Conservation (phyloP, 108 stramenopile genomes). For the Nitzschia sp. region DNA sequence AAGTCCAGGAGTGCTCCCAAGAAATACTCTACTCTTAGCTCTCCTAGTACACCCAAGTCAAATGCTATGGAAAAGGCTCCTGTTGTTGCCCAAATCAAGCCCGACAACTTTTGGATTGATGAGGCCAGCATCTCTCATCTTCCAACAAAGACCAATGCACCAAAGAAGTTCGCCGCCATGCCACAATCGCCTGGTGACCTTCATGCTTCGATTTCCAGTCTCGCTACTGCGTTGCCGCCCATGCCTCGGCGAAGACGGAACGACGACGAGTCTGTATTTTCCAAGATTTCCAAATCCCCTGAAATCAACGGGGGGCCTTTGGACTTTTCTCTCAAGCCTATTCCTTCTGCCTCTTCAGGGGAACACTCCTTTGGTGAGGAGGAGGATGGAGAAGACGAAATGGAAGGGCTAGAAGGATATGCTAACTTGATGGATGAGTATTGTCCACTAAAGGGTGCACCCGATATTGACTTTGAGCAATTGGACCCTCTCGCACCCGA, state of each 20-base stretch:
- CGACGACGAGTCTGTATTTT: conserved; percentile 8
- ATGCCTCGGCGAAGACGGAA: conserved; percentile 2
- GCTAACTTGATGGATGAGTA: not conserved
- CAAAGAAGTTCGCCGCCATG: conserved; percentile 14
- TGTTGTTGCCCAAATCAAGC: no score
- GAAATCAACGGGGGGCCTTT: no score
- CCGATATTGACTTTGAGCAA: not conserved
- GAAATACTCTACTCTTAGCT: no score
- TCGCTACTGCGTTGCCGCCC: conserved; percentile 4
- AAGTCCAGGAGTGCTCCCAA: no score
- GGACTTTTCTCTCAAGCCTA: no score
- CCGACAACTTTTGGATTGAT: not conserved
- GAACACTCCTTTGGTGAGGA: no score
- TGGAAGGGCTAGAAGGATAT: no score
- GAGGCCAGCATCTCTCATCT: not conserved
- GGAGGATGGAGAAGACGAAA: no score
- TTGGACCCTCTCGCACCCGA: not conserved
- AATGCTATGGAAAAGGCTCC: no score
- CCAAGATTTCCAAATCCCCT: no score
- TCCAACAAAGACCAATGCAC: not conserved
- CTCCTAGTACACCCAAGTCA: no score
- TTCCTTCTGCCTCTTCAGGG: no score
- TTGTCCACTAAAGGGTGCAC: not conserved
- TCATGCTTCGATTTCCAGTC: conserved; percentile 3
- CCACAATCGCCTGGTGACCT: not conserved